Conservation (phyloP, 805 yeast species). For the Teunomyces lycoperdinae region DNA sequence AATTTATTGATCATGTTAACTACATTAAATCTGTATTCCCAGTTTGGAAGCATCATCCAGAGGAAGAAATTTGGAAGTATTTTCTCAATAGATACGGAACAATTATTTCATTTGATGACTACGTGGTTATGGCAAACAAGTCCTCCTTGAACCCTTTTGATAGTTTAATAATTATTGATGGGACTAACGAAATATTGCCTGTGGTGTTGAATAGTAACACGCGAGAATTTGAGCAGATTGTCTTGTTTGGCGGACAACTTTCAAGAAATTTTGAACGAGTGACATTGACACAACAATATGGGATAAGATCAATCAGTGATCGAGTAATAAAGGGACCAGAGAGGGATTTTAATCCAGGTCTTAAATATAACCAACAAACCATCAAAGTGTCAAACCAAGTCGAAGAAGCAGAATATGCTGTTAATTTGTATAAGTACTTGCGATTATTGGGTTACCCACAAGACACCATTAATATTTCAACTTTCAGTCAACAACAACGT, state of each 20-base stretch:
- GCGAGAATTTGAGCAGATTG: slow-evolving; percentile 2
- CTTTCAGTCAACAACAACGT: slow-evolving; percentile 40
- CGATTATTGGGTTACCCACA: slow-evolving; percentile 41
- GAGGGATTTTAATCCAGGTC: slow-evolving; percentile 9
- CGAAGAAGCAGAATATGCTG: slow-evolving; percentile 46
- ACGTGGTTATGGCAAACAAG: slow-evolving; percentile 1
- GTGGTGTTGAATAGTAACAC: slow-evolving; percentile 3
- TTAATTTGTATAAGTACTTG: slow-evolving; percentile 46
- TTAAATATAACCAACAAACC: slow-evolving; percentile 8
- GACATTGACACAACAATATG: background rate
- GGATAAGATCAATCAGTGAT: slow-evolving; percentile 2
- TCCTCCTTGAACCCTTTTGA: slow-evolving; percentile 2
- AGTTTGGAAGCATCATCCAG: slow-evolving; percentile 4
- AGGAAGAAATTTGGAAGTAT: slow-evolving; percentile 6
- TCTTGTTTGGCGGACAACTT: slow-evolving; percentile 8
- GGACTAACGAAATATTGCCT: slow-evolving; percentile 3
- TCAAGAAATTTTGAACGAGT: background rate
- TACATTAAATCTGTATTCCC: slow-evolving; percentile 5
- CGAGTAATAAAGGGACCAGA: background rate
- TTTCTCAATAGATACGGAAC: slow-evolving; percentile 7
- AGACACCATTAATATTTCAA: slow-evolving; percentile 37
- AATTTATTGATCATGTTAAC: background rate
- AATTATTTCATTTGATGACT: slow-evolving; percentile 10
- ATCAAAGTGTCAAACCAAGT: slow-evolving; percentile 11
- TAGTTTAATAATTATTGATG: slow-evolving; percentile 8